Conservation (phyloP, 805 yeast species). For the Jamesozyma jinghongensis region DNA sequence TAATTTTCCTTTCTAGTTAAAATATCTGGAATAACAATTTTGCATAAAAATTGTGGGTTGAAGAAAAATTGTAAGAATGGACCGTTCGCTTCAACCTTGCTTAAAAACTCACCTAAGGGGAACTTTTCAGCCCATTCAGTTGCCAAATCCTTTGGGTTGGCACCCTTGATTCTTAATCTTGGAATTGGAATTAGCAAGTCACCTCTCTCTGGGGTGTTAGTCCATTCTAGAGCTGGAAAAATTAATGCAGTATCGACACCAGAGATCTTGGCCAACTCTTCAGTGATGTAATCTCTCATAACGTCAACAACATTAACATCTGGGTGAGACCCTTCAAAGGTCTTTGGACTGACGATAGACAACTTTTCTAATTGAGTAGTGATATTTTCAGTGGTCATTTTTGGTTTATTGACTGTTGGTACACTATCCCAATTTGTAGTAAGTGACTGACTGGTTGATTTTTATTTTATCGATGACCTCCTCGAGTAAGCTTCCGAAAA, state of each 20-base stretch:
- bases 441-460: too few relatives aligned
- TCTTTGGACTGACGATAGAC: conserved; percentile 35
- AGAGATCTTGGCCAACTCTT: conserved; percentile 63
- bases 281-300: conserved; percentile 81
- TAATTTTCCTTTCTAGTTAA: conserved; percentile 49
- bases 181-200: conserved; percentile 91
- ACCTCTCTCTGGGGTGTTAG: conserved; percentile 79
- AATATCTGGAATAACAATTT: conserved; percentile 60
- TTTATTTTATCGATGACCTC: too few relatives aligned
- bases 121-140: conserved; percentile 70
- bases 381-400: conserved; percentile 15
- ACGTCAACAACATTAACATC: conserved; percentile 75
- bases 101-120: conserved; percentile 60
- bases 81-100: conserved; percentile 73
- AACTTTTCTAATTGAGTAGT: conserved; percentile 28
- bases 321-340: conserved; percentile 56
- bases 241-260: conserved; percentile 63
- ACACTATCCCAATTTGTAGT: not conserved
- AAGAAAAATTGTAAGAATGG: conserved; percentile 87
- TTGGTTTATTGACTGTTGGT: not conserved
- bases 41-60: conserved; percentile 53
- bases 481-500: not conserved
- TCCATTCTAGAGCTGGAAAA: conserved; percentile 81
- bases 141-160: conserved; percentile 67
- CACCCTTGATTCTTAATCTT: conserved; percentile 76